phyloP scores from a whole-genome alignment of 352 stramenopile species.

The Phytophthora brassicae region DNA sequence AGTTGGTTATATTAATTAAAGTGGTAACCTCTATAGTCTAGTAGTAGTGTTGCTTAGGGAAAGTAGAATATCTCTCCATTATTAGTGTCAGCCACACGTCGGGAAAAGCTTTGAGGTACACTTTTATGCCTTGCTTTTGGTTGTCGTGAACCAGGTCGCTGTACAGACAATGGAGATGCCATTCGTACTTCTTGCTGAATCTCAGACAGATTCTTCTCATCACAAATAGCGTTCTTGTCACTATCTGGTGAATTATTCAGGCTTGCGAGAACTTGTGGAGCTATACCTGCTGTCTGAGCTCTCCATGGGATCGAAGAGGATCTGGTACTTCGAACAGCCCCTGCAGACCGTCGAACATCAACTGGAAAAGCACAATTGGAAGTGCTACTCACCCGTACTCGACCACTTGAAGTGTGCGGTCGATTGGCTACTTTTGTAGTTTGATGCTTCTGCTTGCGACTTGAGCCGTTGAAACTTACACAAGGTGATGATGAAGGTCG shows the following conservation, averaged over 20 bases:
- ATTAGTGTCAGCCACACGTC: not conserved
- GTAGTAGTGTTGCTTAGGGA: conserved; percentile 5
- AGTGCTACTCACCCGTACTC: conserved; percentile 13
- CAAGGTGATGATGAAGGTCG: conserved; percentile 39
- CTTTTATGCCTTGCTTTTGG: conserved; percentile 3
- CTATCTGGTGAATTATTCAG: not conserved
- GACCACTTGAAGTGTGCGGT: conserved; percentile 25
- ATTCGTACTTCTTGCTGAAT: conserved; percentile 14
- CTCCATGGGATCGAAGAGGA: conserved; percentile 19
- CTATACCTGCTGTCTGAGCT: conserved; percentile 33
- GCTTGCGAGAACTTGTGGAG: conserved; percentile 11
- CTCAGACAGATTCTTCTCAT: not conserved
- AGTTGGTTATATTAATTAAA: too few relatives aligned
- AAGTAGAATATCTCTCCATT: conserved; percentile 36
- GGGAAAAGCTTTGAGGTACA: conserved; percentile 8
- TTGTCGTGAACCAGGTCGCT: not conserved
- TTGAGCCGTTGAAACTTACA: conserved; percentile 21
- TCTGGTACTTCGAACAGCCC: conserved; percentile 20
- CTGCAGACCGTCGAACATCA: conserved; percentile 16
- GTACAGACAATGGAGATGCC: not conserved
- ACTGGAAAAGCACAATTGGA: conserved; percentile 2
- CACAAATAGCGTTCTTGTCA: conserved; percentile 6
- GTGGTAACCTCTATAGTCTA: too few relatives aligned
- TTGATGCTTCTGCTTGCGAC: conserved; percentile 53
- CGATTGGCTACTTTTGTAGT: conserved; percentile 23